Evolutionary conservation across 176 grass and related monocot species (phyloP).

Genomic region (Coix lacrymajobi): DNA sequence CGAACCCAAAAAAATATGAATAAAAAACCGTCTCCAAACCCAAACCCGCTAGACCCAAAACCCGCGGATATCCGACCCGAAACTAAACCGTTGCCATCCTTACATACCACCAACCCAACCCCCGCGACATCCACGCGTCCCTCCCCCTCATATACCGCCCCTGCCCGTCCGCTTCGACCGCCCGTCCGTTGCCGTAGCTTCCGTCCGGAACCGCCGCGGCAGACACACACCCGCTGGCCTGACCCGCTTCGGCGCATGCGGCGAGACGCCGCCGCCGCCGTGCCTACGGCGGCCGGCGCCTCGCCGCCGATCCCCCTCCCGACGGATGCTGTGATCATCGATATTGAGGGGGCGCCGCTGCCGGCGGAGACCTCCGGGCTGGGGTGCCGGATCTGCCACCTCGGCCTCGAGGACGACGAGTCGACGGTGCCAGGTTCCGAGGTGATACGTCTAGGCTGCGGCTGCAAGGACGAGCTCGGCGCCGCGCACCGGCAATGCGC

Average conservation of each 20-base stretch:
- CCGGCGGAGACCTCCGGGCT: not conserved
- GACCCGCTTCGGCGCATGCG: slow-evolving; percentile 11
- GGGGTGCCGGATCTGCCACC: slow-evolving; percentile 77
- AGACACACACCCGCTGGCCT: not conserved
- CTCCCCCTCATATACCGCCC: not conserved
- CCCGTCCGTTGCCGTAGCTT: not conserved
- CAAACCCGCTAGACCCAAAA: too few relatives aligned
- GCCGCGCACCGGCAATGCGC: slow-evolving; percentile 65
- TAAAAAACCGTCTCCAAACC: too few relatives aligned
- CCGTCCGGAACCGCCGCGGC: not conserved
- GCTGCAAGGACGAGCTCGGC: slow-evolving; percentile 69
- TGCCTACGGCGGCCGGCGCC: slow-evolving; percentile 7
- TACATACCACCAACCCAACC: too few relatives aligned
- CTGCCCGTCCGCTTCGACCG: not conserved
- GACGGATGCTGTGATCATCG: not conserved
- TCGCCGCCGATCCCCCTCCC: not conserved
- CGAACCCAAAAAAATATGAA: too few relatives aligned
- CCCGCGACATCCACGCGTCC: not conserved
- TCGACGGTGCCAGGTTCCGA: slow-evolving; percentile 16
- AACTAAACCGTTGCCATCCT: too few relatives aligned
- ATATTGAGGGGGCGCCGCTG: not conserved
- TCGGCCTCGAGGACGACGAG: slow-evolving; percentile 18
- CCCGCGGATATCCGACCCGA: too few relatives aligned
- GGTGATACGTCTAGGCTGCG: slow-evolving; percentile 55
- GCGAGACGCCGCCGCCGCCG: slow-evolving; percentile 35